Evolutionary conservation across 805 yeast genomes (phyloP), one percentile per base, ranked within the genome.

Genomic region (Saccharomycopsis olivae): DNA sequence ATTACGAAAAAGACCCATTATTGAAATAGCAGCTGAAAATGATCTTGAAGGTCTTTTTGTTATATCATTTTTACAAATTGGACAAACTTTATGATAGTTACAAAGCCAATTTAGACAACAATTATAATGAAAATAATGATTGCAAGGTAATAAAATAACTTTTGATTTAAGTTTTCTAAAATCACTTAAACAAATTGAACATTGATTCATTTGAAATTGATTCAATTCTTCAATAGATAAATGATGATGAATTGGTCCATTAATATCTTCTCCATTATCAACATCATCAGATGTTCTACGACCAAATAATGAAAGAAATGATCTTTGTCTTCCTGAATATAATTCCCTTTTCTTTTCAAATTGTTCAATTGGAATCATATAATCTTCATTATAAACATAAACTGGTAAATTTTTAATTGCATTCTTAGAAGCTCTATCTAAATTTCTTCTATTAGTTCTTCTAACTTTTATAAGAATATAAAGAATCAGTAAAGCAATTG

Each of bases 31-130:
- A 8, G 41, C 40, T 25, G 29, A 18, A 3, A 19, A 9, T 3
- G 27, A 24, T 17, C 18, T n/a, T n/a, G 35, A 11, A 36, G 34
- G 11, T 24, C 36, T 41, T 36, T 35, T 45, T 16, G 53, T 59
- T 18, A 60, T 59, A 32, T 59, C 65, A 33, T 55, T 61, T 49
- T 73, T 73, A 56, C 83, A 76, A 41, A 76, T 65, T 2, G 83
- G 83, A 49, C 83, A 76, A 27, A 64, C 55, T 42, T 72, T 62
- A 38, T 68, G 62, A 49, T 73, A 71, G 45, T 64, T 61, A 13
- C 75, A 63, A 32, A 75, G 62, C 83, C 83, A 76, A 43, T 71
- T 72, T 18, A 75, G 60, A 36, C 76, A 65, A 52, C 83, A 76
- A 19, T 58, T 60, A 33, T 66, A 68, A 51, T 76, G 83, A 56